Evolutionary conservation across 1,284 basidiomycete species (phyloP), one percentile per base, ranked within the genome.

Genomic region (Moesziomyces sp.): DNA sequence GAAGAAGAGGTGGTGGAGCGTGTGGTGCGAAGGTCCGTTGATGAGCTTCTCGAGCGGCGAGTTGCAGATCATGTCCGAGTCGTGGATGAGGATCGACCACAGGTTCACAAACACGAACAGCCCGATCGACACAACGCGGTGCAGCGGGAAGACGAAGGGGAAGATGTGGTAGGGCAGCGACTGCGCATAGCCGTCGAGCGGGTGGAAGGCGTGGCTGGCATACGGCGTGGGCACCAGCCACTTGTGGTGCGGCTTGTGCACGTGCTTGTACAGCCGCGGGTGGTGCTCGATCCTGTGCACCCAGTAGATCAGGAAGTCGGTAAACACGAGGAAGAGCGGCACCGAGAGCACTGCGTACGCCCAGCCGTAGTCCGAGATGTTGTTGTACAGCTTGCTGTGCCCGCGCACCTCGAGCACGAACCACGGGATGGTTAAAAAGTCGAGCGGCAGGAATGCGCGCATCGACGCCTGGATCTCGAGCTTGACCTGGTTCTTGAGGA

Each of bases 31-130:
- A 3, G 96, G 97, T 14, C 94, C 94, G 85, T 99, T 99, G 86
- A 99, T 96, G 84, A 94, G 86, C 80, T 88, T 90, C 85, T 98
- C 96, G 2, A 97, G 88, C 8, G 91, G 87, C 83, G 93, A 91
- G n/a, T 92, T 94, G 48, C 92, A 93, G 84, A 98, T 91, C 94
- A 99, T 98, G 87, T 99, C 97, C n/a, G 93, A 95, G 85, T 99
- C 96, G 85, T 99, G 96, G 78, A 99, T 99, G 46, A 83, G 53
- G 52, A 83, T 83, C 43, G 61, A 68, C 82, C 82, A 83, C 11
- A 83, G 46, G 50, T 83, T 83, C 56, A 83, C 82, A 57, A 83
- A 83, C n/a, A 81, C 81, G 40, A 83, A 83, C 8, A 83, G 72
- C 24, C 76, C 72, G 24, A 83, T 74, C 45, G 80, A 83, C 10